Conservation (phyloP, 352 stramenopile species). For the Globisporangium iwayamae region DNA sequence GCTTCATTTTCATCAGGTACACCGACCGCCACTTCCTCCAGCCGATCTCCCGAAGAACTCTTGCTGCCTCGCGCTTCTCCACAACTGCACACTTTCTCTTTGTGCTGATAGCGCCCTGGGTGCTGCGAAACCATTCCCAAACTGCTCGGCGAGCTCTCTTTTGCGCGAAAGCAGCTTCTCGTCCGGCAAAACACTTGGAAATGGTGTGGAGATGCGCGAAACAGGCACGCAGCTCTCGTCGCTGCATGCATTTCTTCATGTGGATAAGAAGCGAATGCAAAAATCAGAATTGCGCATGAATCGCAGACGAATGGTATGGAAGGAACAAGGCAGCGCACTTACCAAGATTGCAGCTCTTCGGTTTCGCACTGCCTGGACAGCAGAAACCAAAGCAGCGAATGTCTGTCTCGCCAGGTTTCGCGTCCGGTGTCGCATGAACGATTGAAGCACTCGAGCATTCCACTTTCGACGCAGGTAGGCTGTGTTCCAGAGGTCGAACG, state of each 20-base stretch:
- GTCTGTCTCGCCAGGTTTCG: neutral
- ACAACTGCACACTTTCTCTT: neutral
- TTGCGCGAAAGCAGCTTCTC: neutral
- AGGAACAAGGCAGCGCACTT: neutral
- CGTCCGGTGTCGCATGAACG: neutral
- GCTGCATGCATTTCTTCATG: slow-evolving; percentile 2
- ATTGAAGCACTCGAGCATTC: neutral
- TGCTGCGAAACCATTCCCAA: slow-evolving; percentile 3
- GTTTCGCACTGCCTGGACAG: neutral
- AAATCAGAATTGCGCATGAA: neutral
- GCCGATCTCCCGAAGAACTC: neutral
- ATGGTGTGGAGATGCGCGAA: neutral
- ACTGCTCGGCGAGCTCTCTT: neutral
- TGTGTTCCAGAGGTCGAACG: slow-evolving; percentile 7
- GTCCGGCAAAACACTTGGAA: neutral
- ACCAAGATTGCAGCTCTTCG: slow-evolving; percentile 2
- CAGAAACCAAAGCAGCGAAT: neutral
- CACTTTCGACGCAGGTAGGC: neutral
- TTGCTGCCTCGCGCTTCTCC: neutral
- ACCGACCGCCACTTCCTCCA: slow-evolving; percentile 6
- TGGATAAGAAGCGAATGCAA: neutral
- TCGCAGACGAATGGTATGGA: neutral
- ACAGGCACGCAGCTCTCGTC: neutral
- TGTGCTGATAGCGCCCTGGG: neutral
- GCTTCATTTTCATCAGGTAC: neutral